Conservation (phyloP, 2,329 filamentous ascomycete species). For the Tolypocladium paradoxum region DNA sequence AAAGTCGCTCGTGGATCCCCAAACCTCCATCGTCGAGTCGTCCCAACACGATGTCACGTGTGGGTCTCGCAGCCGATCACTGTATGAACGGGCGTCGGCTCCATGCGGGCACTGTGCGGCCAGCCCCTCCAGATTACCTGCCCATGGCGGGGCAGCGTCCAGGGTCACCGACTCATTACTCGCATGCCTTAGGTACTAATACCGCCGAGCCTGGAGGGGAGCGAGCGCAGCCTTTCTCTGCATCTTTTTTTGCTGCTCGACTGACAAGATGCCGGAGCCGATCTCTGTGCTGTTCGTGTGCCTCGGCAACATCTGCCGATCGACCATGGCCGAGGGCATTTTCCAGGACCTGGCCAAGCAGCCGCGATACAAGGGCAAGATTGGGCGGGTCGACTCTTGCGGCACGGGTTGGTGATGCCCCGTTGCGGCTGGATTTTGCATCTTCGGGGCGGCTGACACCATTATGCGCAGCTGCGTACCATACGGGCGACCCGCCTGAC, state of each 20-base stretch:
- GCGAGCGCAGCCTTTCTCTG: background rate
- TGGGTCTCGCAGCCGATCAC: background rate
- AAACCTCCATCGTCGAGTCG: background rate
- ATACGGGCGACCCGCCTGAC: constrained; percentile 67
- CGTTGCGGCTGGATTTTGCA: background rate
- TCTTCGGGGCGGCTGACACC: background rate
- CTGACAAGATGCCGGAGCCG: constrained; percentile 24
- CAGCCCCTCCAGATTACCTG: background rate
- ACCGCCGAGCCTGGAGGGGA: background rate
- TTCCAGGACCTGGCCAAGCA: constrained; percentile 63
- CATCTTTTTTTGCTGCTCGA: background rate
- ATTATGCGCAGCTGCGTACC: constrained; percentile 56
- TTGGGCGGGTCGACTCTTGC: constrained; percentile 71
- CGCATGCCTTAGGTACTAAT: background rate
- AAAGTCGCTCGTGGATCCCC: background rate
- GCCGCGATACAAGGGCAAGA: constrained; percentile 44
- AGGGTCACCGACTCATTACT: background rate
- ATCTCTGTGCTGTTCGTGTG: constrained; percentile 87
- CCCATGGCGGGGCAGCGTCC: background rate
- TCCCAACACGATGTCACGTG: background rate
- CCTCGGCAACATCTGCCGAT: constrained; percentile 89
- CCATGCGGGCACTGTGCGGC: background rate
- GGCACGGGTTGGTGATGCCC: constrained; percentile 51
- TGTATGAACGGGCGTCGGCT: background rate
- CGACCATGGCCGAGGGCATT: constrained; percentile 92